Base-by-base conservation (phyloP, 352 stramenopile species). In the Aphanomyces invadans region DNA sequence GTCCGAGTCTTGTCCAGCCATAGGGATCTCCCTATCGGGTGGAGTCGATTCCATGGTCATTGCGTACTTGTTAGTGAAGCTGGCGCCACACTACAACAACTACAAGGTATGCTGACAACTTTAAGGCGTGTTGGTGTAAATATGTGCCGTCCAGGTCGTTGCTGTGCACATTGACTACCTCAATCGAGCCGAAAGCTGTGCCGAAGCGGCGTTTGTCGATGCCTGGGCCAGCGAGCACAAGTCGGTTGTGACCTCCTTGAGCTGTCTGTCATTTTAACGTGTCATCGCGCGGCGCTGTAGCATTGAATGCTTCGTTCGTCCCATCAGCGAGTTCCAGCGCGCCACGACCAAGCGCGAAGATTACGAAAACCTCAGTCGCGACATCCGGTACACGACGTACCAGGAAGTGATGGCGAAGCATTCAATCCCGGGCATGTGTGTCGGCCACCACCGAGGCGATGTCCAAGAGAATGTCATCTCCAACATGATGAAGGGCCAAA, bases 41-140 rank as follows among this genome's bases (percentile, higher is more conserved):
- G 93, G 93, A 59, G 96, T 99, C 19, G 96, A 99, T 77, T 98
- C 91, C 56, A 99, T 99, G 96, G 96, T 98, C 19, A 90, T 99
- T 67, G 90, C 90, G 44, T 88, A 94, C 66, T 76, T 97, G 62
- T 82, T 99, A 36, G 79, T 91, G 57, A 85, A 92, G 51, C 76
- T 99, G 29, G 78, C 79, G 1, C 57, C 70, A 0, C 70, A 75
- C 25, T 79, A 90, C 63, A 76, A 77, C 70, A 71, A 76, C 21
- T 90, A 78, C 56, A 59, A 39, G 31, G 57, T 65, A 7, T n/a
- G n/a, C n/a, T n/a, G n/a, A 77, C 70, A 71, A 76, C 21, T 90
- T 42, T 15, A 42, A 42, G 36, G 36, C 15, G 36, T n/a, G n/a
- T n/a, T n/a, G n/a, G n/a, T n/a, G n/a, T n/a, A n/a, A n/a, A n/a